Evolutionary conservation across 2,329 filamentous ascomycete genomes (phyloP), one percentile per base, ranked within the genome.

Genomic region (Pseudocercospora vitis): DNA sequence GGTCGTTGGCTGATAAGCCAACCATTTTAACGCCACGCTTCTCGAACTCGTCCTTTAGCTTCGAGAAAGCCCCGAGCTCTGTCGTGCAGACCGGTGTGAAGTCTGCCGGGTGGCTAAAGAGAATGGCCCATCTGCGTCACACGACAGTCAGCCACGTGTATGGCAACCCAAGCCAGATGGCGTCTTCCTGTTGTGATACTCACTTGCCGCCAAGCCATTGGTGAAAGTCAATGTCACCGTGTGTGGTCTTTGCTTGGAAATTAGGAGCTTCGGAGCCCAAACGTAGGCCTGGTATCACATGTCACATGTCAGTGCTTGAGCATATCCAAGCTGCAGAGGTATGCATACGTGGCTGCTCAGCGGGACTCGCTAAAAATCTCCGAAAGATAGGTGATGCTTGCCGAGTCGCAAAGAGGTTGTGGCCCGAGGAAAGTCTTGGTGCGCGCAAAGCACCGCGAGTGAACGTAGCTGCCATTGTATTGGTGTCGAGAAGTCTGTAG

Each of bases 11-110:
- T 58, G 76, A 79, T 63, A 96, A 81, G 45, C 91, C 91, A 67
- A 96, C 92, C 76, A 96, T 85, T 83, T 96, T 95, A 67, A 92
- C 89, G 61, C 84, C 85, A 60, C 91, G 85, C 79, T 88, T 89
- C 68, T 84, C 81, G 75, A 96, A 96, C 74, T 96, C 90, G 66
- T 85, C 83, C 78, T 90, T 85, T 60, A 96, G 81, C 76, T 91
- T 94, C 65, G 91, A 88, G 68, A 96, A 95, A 56, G 91, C 91
- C 59, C 91, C 91, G 59, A 96, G 86, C 78, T 96, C 91, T 50
- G 91, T 96, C 61, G 91, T 96, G 81, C 91, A 96, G 56, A 96
- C 91, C 50, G 91, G 91, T 1, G 91, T 96, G 80, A 89, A 96
- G 75, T 96, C 91, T 55, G 76, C 87, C 2, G 89, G 89, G 77